Conservation (phyloP, 2,329 filamentous ascomycete species). For the Hypoxylon sp. region DNA sequence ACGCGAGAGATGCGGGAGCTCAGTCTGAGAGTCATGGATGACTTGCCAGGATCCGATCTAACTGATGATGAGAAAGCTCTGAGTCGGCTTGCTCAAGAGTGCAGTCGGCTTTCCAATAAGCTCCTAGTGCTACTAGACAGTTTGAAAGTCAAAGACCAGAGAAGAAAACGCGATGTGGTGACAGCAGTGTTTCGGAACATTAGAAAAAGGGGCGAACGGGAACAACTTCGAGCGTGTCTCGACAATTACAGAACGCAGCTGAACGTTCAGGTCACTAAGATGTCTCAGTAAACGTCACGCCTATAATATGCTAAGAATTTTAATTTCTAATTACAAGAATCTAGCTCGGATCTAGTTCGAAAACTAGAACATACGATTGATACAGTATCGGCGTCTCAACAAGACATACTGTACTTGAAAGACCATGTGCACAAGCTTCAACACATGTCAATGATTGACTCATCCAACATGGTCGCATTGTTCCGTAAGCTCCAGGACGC, state of each 20-base stretch:
- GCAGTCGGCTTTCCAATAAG: constrained; percentile 23
- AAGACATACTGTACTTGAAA: constrained; percentile 23
- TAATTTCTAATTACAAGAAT: not conserved
- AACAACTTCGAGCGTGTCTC: constrained; percentile 19
- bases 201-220: constrained; percentile 24
- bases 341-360: constrained; percentile 19
- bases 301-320: not conserved
- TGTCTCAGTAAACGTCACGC: constrained; percentile 22
- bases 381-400: constrained; percentile 13
- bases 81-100: constrained; percentile 25
- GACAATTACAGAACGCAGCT: constrained; percentile 29
- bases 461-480: not conserved
- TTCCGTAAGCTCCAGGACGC: constrained; percentile 14
- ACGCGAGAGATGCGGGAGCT: constrained; percentile 34
- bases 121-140: constrained; percentile 28
- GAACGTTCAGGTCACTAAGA: constrained; percentile 23
- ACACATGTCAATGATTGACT: constrained; percentile 4
- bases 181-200: constrained; percentile 22
- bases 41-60: constrained; percentile 11
- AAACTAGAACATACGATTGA: constrained; percentile 18
- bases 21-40: constrained; percentile 20
- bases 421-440: constrained; percentile 24
- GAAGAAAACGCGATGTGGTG: constrained; percentile 5
- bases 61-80: constrained; percentile 27
- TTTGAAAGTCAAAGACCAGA: constrained; percentile 11